Evolutionary conservation across 2,329 filamentous ascomycete species (phyloP).

Genomic region (Didymella arachidicola): DNA sequence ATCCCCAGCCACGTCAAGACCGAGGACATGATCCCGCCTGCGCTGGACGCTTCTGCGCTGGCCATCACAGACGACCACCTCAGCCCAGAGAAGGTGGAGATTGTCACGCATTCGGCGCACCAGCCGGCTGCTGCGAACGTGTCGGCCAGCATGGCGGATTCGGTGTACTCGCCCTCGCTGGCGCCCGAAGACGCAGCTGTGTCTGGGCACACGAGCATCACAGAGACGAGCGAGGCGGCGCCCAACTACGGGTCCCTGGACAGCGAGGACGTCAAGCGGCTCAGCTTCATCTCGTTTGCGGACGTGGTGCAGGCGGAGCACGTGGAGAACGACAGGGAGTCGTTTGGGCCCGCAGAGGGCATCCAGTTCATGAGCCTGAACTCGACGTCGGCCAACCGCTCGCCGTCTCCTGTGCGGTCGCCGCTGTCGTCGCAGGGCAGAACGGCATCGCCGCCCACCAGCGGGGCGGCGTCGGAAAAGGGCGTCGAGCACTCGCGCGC

Average conservation of each 20-base stretch:
- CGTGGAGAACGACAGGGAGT: slow-evolving; percentile 65
- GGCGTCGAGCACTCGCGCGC: slow-evolving; percentile 73
- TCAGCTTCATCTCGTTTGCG: slow-evolving; percentile 96
- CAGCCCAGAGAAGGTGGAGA: slow-evolving; percentile 89
- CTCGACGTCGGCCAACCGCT: slow-evolving; percentile 69
- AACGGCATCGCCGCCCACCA: slow-evolving; percentile 69
- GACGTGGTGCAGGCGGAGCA: slow-evolving; percentile 92
- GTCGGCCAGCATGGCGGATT: slow-evolving; percentile 44
- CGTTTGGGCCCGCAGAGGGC: slow-evolving; percentile 60
- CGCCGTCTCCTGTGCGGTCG: slow-evolving; percentile 81
- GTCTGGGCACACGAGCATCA: slow-evolving; percentile 26
- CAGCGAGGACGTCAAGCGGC: slow-evolving; percentile 76
- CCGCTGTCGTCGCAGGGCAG: slow-evolving; percentile 75
- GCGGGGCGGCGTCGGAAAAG: slow-evolving; percentile 77
- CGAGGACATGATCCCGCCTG: slow-evolving; percentile 91
- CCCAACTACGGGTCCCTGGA: slow-evolving; percentile 79
- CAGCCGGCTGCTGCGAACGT: slow-evolving; percentile 78
- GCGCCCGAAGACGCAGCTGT: slow-evolving; percentile 40
- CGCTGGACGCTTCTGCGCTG: slow-evolving; percentile 87
- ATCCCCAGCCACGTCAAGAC: slow-evolving; percentile 93
- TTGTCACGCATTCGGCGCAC: slow-evolving; percentile 85
- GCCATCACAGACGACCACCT: slow-evolving; percentile 88
- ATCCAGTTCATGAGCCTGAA: slow-evolving; percentile 70
- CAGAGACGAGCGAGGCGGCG: slow-evolving; percentile 57
- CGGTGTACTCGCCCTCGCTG: slow-evolving; percentile 45